Conservation (phyloP, 2,329 filamentous ascomycete genomes). For the Ascochyta lentis region DNA sequence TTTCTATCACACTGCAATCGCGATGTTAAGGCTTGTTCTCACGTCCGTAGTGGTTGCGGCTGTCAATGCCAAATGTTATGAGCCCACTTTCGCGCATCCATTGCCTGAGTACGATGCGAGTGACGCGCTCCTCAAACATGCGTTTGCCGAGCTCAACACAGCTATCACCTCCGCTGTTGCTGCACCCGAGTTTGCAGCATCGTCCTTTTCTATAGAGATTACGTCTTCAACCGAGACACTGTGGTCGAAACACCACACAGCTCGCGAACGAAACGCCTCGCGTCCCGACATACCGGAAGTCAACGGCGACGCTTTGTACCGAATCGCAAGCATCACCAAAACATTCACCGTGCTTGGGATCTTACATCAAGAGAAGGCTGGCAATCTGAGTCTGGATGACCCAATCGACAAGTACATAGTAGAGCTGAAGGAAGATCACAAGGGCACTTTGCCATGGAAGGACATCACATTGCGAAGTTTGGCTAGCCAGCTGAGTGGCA, state of each 20-base stretch:
- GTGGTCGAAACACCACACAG: constrained; percentile 50
- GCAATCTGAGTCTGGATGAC: constrained; percentile 46
- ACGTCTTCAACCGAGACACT: constrained; percentile 49
- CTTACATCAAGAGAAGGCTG: constrained; percentile 41
- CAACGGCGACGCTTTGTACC: constrained; percentile 50
- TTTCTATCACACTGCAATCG: background rate
- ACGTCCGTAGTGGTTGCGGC: background rate
- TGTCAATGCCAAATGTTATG: constrained; percentile 41
- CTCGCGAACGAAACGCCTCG: constrained; percentile 43
- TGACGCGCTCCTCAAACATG: constrained; percentile 36
- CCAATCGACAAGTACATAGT: constrained; percentile 42
- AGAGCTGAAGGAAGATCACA: constrained; percentile 38
- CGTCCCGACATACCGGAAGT: constrained; percentile 47
- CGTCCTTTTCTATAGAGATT: constrained; percentile 51
- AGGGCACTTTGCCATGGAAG: constrained; percentile 48
- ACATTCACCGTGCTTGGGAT: constrained; percentile 44
- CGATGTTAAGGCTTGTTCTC: background rate
- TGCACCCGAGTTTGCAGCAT: constrained; percentile 39
- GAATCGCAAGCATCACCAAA: constrained; percentile 50
- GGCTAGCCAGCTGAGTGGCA: constrained; percentile 53
- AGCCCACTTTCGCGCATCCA: constrained; percentile 50
- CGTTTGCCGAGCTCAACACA: constrained; percentile 39
- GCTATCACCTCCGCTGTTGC: constrained; percentile 34
- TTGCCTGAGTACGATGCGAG: constrained; percentile 39
- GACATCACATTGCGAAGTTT: constrained; percentile 52